Percentiles rank a stretch among this genome's conserved stretches.
These are phyloP conservation scores for Apiospora arundinis DNA, from an alignment of 2,329 filamentous ascomycete species.

Conservation along the genomic window DNA sequence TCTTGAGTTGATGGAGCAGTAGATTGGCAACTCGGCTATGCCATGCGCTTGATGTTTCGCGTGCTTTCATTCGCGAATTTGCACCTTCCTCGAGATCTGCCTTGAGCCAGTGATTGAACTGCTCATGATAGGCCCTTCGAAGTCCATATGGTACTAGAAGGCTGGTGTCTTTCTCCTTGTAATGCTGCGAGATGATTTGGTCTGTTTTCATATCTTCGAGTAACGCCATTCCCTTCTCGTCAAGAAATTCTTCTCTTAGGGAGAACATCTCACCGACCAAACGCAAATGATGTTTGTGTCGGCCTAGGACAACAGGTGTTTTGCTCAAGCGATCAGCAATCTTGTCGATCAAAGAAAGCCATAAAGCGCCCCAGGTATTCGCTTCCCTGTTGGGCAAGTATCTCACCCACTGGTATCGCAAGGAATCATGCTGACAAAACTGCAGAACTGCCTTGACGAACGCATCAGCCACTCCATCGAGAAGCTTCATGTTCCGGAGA, in stretches of 20 bases:
- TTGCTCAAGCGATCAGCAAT: neutral
- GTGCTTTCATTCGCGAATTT: neutral
- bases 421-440: constrained; percentile 44
- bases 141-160: neutral
- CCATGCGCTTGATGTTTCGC: neutral
- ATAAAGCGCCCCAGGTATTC: constrained; percentile 31
- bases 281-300: neutral
- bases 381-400: constrained; percentile 46
- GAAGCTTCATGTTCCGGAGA: constrained; percentile 44
- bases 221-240: neutral
- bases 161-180: neutral
- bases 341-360: neutral
- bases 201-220: neutral
- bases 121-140: accelerated
- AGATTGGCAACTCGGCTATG: neutral
- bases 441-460: constrained; percentile 47
- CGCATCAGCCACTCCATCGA: constrained; percentile 42
- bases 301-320: neutral
- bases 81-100: neutral
- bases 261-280: neutral
- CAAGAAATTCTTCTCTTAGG: neutral
- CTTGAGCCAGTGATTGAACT: neutral
- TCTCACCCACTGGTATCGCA: constrained; percentile 52
- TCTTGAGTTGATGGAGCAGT: neutral
- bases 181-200: neutral